Base-by-base conservation (phyloP, 1,284 basidiomycete species). In the Pseudozyma pruni region DNA sequence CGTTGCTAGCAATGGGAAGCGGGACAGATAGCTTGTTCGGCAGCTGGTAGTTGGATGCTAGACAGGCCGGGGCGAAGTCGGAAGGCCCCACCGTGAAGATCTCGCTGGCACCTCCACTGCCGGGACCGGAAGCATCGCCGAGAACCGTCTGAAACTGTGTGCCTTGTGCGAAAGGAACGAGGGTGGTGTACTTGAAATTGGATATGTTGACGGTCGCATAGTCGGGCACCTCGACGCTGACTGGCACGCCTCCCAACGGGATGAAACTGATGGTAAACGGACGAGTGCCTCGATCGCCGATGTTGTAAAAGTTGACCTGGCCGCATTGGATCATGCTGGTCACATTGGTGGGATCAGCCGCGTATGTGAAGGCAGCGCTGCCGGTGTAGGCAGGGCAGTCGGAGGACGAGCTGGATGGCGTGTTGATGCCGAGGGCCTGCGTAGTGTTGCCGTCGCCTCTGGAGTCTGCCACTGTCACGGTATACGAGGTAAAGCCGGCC, bases 211-310 rank as follows among this genome's bases (percentile, higher is more conserved):
- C 39, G 19, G 69, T 70, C 35, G 37, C 29, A 1, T 32, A 17
- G n/a, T 56, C 43, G 7, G 75, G 75, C 11, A 76, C 62, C 19
- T 52, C 46, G 3, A 74, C 46, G 6, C 73, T 61, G 23, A 70
- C 23, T 35, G 75, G 73, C 8, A 40, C 32, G 11, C 60, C 64
- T 1, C 60, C 47, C 14, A 75, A 17, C 4, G 75, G 75, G 11
- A 75, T 32, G 34, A 52, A 63, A 25, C 62, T 75, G 58, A 75
- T 72, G 40, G 69, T 69, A 34, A 72, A 76, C 4, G 74, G 74
- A 7, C 51, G 35, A 2, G 74, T 76, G 13, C 72, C 72, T 41
- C 74, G 58, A 4, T 44, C 37, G 13, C 52, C 62, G 19, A 75
- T 60, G 41, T 74, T 74, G 64, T 76, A 76, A 23, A 68, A 75